Base-by-base conservation (phyloP, 768 basidiomycete species). In the Podaxis sp. region DNA sequence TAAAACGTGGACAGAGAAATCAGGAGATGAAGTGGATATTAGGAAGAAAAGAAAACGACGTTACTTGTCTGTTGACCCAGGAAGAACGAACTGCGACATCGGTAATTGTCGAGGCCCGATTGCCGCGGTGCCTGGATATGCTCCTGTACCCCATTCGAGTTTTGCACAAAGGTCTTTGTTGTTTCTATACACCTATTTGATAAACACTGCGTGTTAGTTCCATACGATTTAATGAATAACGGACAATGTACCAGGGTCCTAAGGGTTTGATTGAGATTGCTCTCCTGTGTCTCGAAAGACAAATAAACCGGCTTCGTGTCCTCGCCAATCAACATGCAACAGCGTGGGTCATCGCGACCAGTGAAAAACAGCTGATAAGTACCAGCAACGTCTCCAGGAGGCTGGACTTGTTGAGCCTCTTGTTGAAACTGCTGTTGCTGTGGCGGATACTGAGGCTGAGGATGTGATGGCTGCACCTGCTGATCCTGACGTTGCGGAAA, bases 281-380 rank as follows among this genome's bases (percentile, higher is more conserved):
- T 76, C 63, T 80, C 75, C 57, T 78, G 75, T 11, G 89, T 91
- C 70, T 87, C 84, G 72, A 91, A 90, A 69, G 80, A 83, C 70
- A 86, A 83, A 75, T 83, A 88, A 67, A 89, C 73, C 0, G 82
- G 82, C 66, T 77, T 80, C 36, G 75, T 76, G 73, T 84, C 84
- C 68, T 86, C 82, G 43, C 89, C 87, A 66, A 90, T 89, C 75
- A 90, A 74, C 62, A 85, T 80, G 70, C 85, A 88, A 62, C 78
- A 80, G 59, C 88, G 84, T 50, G 89, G 88, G 75, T 91, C 82
- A 72, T 87, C 85, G 69, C 77, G 77, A 59, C 88, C 86, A 52
- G 87, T 87, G 79, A 90, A 91, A 75, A 82, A 89, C 37, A 91
- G 74, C 69, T 82, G 75, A 72, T 79, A 87, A 63, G 80, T 76